Conservation (phyloP, 345 rosid species). For the Cochlearia excelsa region DNA sequence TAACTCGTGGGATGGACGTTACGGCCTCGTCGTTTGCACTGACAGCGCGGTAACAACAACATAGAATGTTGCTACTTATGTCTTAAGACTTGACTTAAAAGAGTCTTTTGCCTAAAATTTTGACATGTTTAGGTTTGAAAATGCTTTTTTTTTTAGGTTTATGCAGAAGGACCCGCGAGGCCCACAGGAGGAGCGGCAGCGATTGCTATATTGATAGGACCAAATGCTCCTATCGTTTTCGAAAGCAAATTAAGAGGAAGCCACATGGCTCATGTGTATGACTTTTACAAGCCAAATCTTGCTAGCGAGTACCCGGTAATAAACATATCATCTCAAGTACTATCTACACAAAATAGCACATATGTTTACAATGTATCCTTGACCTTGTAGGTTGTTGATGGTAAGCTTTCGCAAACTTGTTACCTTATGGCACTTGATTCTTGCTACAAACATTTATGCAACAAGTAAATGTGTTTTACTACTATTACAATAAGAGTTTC, state of each 20-base stretch:
- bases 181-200: constrained; percentile 99
- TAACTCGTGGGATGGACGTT: constrained; percentile 98
- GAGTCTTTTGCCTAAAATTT: neutral
- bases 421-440: constrained; percentile 95
- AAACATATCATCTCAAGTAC: neutral
- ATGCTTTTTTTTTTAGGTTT: constrained; percentile 56
- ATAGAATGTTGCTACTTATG: neutral
- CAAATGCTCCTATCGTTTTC: constrained; percentile 87
- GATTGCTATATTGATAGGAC: constrained; percentile 86
- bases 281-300: constrained; percentile 98
- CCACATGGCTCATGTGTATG: constrained; percentile 96
- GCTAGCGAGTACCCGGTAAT: constrained; percentile 99
- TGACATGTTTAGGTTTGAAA: neutral
- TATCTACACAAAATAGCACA: neutral
- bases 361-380: neutral
- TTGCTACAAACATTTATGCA: constrained; percentile 78
- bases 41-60: constrained; percentile 83
- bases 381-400: constrained; percentile 87
- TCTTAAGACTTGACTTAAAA: neutral
- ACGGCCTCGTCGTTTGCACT: constrained; percentile 91
- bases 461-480: constrained; percentile 54
- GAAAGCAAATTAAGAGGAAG: constrained; percentile 96
- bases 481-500: neutral
- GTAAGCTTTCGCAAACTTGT: constrained; percentile 98
- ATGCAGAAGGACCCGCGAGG: constrained; percentile 99